These are phyloP conservation scores for Capsicum chinense DNA, from an alignment of 257 asterid genomes.

Conservation along the genomic window DNA sequence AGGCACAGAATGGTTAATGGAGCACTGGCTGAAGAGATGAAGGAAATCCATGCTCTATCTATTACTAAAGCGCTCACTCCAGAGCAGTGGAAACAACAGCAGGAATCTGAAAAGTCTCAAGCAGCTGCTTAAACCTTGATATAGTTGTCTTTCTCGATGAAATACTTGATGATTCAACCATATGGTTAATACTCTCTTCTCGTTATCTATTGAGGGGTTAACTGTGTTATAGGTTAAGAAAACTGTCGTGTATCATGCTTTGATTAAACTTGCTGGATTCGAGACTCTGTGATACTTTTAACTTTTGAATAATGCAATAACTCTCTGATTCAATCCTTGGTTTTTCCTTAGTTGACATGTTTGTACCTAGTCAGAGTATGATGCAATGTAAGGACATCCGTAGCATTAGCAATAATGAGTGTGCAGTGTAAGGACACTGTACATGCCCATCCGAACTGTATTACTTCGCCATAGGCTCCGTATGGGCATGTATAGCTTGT, in stretches of 20 bases:
- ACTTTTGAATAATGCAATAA: slow-evolving; percentile 22
- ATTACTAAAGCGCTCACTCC: slow-evolving; percentile 81
- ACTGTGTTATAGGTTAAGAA: not conserved
- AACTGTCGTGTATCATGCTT: not conserved
- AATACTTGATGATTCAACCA: not conserved
- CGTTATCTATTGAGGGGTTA: not conserved
- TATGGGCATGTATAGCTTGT: not conserved
- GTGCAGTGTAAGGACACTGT: too few species aligned
- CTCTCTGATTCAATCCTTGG: not conserved
- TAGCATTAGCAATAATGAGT: too few species aligned
- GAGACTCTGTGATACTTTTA: not conserved
- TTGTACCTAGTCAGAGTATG: not conserved
- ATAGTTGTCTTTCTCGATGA: not conserved
- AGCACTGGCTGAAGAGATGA: slow-evolving; percentile 79
- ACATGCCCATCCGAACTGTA: too few species aligned
- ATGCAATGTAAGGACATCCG: too few species aligned
- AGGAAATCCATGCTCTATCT: slow-evolving; percentile 86
- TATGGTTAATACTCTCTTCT: not conserved
- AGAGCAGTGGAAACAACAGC: slow-evolving; percentile 75
- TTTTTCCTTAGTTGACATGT: not conserved
- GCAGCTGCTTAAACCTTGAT: slow-evolving; percentile 45
- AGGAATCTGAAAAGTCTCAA: slow-evolving; percentile 56
- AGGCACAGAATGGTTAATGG: slow-evolving; percentile 87
- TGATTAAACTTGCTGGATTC: not conserved
- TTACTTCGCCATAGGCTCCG: too few species aligned